A percentile compares a stretch with the other conserved stretches of the same genome.
Evolutionary conservation across 1,284 basidiomycete species (phyloP).

Genomic region (Xerocomus nothofagi): DNA sequence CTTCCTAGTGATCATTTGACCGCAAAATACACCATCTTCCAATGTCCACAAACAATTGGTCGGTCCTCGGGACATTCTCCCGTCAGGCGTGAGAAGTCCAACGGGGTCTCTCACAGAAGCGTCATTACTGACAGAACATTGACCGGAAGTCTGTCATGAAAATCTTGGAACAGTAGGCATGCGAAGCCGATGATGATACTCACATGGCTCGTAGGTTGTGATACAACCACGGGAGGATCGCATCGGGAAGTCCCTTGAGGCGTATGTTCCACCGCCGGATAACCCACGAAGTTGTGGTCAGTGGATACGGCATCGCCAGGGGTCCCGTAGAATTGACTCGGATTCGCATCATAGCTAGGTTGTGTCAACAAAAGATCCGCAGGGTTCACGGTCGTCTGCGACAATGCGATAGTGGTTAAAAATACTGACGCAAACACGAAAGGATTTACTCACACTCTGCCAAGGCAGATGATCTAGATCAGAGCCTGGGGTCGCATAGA

Average conservation of each 20-base stretch:
- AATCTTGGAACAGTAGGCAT: neutral
- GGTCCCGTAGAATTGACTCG: neutral
- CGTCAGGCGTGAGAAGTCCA: neutral
- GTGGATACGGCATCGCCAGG: neutral
- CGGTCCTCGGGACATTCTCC: neutral
- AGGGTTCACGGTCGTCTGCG: conserved; percentile 8
- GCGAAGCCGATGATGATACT: neutral
- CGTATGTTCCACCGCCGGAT: neutral
- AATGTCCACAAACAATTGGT: conserved; percentile 10
- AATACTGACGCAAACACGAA: neutral
- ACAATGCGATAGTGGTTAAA: neutral
- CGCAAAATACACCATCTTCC: conserved; percentile 2
- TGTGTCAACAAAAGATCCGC: neutral
- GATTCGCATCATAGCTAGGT: neutral
- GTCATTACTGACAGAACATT: neutral
- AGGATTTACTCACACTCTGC: conserved; percentile 12
- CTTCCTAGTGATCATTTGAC: neutral
- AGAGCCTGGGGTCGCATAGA: neutral
- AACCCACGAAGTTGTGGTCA: neutral
- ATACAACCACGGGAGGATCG: neutral
- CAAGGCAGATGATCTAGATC: neutral
- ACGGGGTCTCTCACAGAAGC: neutral
- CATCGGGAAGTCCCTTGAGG: neutral
- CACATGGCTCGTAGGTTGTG: conserved; percentile 4
- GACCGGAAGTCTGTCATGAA: neutral